Evolutionary conservation across 2,329 filamentous ascomycete species (phyloP).

Genomic region (Colletotrichum noveboracense): DNA sequence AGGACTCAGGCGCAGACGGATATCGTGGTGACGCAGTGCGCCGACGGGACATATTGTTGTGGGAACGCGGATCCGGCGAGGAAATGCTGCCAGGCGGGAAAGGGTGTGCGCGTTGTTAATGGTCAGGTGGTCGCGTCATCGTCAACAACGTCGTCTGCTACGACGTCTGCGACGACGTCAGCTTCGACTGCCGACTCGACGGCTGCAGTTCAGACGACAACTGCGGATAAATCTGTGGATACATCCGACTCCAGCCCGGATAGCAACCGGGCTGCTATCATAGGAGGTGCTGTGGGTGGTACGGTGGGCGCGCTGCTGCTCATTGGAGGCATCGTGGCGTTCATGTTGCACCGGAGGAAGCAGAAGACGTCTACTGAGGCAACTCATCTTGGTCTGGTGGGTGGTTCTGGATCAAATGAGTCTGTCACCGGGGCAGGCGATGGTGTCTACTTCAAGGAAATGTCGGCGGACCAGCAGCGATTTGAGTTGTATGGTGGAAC

Average conservation of each 20-base stretch:
- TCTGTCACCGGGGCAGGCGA: background rate
- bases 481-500: background rate
- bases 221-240: accelerated
- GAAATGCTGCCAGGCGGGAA: background rate
- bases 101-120: background rate
- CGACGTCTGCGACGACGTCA: accelerated
- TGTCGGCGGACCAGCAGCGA: background rate
- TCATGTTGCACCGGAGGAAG: background rate
- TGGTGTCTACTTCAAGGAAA: background rate
- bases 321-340: background rate
- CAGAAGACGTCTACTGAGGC: background rate
- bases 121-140: background rate
- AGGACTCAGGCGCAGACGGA: background rate
- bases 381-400: background rate
- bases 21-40: background rate
- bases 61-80: background rate
- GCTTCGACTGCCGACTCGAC: background rate
- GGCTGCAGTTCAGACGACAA: background rate
- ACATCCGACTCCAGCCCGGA: background rate
- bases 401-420: background rate
- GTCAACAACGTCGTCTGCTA: background rate
- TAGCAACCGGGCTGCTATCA: background rate
- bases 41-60: background rate
- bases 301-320: background rate
- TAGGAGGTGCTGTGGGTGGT: background rate